Evolutionary conservation across 805 yeast genomes (phyloP).

Genomic region (Sugiyamaella smithiae): DNA sequence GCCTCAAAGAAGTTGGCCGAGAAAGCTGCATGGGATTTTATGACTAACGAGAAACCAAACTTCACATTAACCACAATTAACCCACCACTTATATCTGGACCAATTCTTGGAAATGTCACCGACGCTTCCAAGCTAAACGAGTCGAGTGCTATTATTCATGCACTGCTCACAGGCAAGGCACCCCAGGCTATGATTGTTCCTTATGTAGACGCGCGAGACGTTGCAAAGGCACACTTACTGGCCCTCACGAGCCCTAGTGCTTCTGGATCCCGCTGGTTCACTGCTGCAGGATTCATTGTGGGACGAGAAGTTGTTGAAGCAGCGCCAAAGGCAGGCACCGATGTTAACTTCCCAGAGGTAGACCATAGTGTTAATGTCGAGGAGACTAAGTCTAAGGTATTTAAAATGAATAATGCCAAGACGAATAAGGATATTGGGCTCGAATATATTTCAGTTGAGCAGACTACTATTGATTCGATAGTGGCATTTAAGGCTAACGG

Average conservation of each 20-base stretch:
- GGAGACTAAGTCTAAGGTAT: too few species aligned
- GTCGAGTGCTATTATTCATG: slow-evolving; percentile 4
- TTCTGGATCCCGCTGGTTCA: slow-evolving; percentile 1
- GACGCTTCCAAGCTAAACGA: slow-evolving; percentile 25
- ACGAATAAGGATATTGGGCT: too few species aligned
- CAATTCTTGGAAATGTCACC: slow-evolving; percentile 28
- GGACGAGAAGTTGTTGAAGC: slow-evolving; percentile 17
- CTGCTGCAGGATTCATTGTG: slow-evolving; percentile 10
- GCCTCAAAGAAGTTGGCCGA: slow-evolving; percentile 56
- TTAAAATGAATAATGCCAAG: too few species aligned
- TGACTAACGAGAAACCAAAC: slow-evolving; percentile 30
- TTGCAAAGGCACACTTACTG: slow-evolving; percentile 54
- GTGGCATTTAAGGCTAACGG: too few species aligned
- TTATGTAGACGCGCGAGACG: slow-evolving; percentile 59
- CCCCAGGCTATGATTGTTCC: slow-evolving; percentile 2
- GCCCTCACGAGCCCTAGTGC: slow-evolving; percentile 42
- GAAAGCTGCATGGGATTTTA: slow-evolving; percentile 53
- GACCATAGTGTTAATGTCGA: too few species aligned
- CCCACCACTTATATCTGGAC: slow-evolving; percentile 37
- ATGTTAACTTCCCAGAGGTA: too few species aligned
- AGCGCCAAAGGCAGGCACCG: too few species aligned
- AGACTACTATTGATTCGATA: too few species aligned
- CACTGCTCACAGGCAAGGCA: neutral
- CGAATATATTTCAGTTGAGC: too few species aligned
- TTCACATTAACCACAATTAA: slow-evolving; percentile 29